A percentile compares a stretch with the other conserved stretches of the same genome.
These are phyloP conservation scores for Phytophthora pinifolia DNA, from an alignment of 352 stramenopile genomes.

Conservation along the genomic window DNA sequence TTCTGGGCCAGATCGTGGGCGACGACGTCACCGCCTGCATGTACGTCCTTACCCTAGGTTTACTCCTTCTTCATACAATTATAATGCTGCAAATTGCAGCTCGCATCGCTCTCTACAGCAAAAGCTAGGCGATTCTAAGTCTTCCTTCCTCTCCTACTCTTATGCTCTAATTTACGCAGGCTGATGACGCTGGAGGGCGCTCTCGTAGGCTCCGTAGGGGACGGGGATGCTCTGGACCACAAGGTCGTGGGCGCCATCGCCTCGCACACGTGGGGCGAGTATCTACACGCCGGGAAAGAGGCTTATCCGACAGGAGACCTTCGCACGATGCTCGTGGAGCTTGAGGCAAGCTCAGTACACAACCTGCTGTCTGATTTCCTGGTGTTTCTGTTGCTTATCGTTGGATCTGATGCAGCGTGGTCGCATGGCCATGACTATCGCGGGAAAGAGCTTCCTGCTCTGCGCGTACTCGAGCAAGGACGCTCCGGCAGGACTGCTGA, in stretches of 20 bases:
- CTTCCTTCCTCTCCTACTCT: background rate
- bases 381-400: background rate
- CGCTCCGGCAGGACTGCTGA: slow-evolving; percentile 61
- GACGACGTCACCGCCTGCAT: slow-evolving; percentile 73
- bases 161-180: slow-evolving; percentile 28
- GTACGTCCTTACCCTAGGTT: slow-evolving; percentile 35
- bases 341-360: slow-evolving; percentile 43
- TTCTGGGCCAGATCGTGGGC: slow-evolving; percentile 79
- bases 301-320: slow-evolving; percentile 56
- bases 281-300: slow-evolving; percentile 73
- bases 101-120: background rate
- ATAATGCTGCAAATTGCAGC: slow-evolving; percentile 2
- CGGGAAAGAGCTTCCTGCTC: slow-evolving; percentile 72
- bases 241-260: slow-evolving; percentile 87
- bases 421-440: slow-evolving; percentile 60
- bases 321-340: slow-evolving; percentile 67
- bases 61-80: background rate
- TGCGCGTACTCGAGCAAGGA: slow-evolving; percentile 72
- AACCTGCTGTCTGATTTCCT: background rate
- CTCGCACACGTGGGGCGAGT: slow-evolving; percentile 84
- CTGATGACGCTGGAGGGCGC: slow-evolving; percentile 84
- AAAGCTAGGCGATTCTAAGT: slow-evolving; percentile 8
- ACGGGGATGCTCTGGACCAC: slow-evolving; percentile 59
- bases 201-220: slow-evolving; percentile 76
- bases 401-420: slow-evolving; percentile 37